Percentiles rank a stretch among this genome's conserved stretches.
These are phyloP conservation scores for Sophora flavescens DNA, from an alignment of 306 rosid genomes.

Conservation along the genomic window DNA sequence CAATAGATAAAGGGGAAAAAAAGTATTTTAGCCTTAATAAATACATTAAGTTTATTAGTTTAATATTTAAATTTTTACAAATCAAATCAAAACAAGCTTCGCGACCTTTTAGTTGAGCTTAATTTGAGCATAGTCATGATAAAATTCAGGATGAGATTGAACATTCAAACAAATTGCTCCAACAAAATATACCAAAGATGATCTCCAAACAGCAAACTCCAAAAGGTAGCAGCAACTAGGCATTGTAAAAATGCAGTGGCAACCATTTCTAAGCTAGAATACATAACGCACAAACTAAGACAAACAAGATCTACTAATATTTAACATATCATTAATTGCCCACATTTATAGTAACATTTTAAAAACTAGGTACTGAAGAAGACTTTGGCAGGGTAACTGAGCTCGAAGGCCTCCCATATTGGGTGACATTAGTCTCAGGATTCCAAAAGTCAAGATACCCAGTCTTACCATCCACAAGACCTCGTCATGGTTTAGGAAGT, in stretches of 20 bases:
- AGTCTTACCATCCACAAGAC: slow-evolving; percentile 98
- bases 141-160: not conserved
- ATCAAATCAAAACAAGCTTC: slow-evolving; percentile 8
- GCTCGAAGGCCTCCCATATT: slow-evolving; percentile 80
- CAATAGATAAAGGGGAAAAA: too few species aligned
- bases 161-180: not conserved
- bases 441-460: slow-evolving; percentile 99
- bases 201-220: not conserved
- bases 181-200: not conserved
- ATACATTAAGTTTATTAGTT: not conserved
- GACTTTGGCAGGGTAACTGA: slow-evolving; percentile 62
- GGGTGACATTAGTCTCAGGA: slow-evolving; percentile 97
- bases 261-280: not conserved
- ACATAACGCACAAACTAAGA: not conserved
- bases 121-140: too few species aligned
- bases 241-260: slow-evolving; percentile 4
- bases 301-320: too few species aligned
- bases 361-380: slow-evolving; percentile 63
- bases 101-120: not conserved
- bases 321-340: too few species aligned
- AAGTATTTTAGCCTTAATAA: too few species aligned
- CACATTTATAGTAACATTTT: too few species aligned
- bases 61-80: not conserved
- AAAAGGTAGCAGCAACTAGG: not conserved
- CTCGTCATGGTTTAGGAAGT: slow-evolving; percentile 95